These are phyloP conservation scores for Fusarium abutilonis DNA, from an alignment of 2,329 filamentous ascomycete genomes.

Conservation along the genomic window DNA sequence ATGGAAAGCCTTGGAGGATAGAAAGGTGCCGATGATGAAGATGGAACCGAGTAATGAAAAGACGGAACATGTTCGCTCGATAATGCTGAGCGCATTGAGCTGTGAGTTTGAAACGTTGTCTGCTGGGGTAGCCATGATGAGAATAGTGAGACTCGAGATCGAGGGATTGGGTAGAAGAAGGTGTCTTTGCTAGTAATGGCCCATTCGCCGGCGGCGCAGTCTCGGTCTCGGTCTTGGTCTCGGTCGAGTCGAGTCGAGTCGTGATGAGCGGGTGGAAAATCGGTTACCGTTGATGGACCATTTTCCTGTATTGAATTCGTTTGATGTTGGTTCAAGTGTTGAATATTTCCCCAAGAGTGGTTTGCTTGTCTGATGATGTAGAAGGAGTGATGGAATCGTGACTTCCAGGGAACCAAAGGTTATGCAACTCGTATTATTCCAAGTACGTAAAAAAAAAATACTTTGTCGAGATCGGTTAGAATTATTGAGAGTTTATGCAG, in stretches of 20 bases:
- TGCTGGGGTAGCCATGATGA: slow-evolving; percentile 29
- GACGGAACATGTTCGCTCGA: slow-evolving; percentile 75
- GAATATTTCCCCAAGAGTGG: background rate
- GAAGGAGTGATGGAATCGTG: slow-evolving; percentile 22
- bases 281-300: slow-evolving; percentile 21
- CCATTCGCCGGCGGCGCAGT: slow-evolving; percentile 1
- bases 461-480: background rate
- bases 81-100: slow-evolving; percentile 65
- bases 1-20: slow-evolving; percentile 74
- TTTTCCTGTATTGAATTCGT: slow-evolving; percentile 16
- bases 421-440: no score
- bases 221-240: background rate
- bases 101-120: slow-evolving; percentile 47
- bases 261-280: slow-evolving; percentile 3
- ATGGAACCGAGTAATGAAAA: slow-evolving; percentile 76
- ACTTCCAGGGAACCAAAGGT: background rate
- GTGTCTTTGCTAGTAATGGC: background rate
- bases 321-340: slow-evolving; percentile 5
- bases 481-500: slow-evolving; percentile 11
- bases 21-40: slow-evolving; percentile 78
- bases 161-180: background rate
- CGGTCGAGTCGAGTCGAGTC: slow-evolving; percentile 5
- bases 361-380: slow-evolving; percentile 8
- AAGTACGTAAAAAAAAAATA: no score
- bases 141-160: slow-evolving; percentile 2